Evolutionary conservation across 1,284 basidiomycete species (phyloP).

Genomic region (Mrakiaceae sp.): DNA sequence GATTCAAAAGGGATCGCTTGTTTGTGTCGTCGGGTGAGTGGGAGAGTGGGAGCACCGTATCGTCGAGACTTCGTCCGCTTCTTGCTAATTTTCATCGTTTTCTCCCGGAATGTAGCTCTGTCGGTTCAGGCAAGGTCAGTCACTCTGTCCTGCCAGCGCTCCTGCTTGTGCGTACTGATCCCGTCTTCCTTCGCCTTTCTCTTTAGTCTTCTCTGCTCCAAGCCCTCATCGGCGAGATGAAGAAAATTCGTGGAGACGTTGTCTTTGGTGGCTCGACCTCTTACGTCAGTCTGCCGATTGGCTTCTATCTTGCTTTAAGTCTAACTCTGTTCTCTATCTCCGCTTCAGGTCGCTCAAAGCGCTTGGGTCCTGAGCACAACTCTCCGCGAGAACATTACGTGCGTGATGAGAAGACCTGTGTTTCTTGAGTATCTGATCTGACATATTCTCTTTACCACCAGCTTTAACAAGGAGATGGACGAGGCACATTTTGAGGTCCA

Average conservation of each 20-base stretch:
- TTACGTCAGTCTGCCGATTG: constrained; percentile 37
- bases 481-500: constrained; percentile 17
- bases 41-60: too few species aligned
- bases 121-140: constrained; percentile 28
- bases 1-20: constrained; percentile 39
- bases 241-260: constrained; percentile 47
- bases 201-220: constrained; percentile 45
- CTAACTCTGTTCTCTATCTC: background rate
- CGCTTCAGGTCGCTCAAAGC: constrained; percentile 43
- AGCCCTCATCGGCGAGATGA: constrained; percentile 65
- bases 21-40: constrained; percentile 25
- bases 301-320: background rate
- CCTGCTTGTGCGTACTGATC: background rate
- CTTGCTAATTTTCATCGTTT: too few species aligned
- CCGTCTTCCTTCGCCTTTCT: too few species aligned
- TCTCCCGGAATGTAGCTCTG: constrained; percentile 2
- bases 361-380: constrained; percentile 64
- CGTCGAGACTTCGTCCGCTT: too few species aligned
- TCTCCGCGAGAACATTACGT: constrained; percentile 40
- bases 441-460: background rate
- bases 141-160: background rate
- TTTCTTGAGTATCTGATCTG: too few species aligned
- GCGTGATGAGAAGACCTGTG: too few species aligned
- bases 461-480: constrained; percentile 24
- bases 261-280: constrained; percentile 52